Percentiles rank a stretch among this genome's conserved stretches.
Conservation (phyloP, 2,329 filamentous ascomycete species). For the Penicillium griseofulvum region DNA sequence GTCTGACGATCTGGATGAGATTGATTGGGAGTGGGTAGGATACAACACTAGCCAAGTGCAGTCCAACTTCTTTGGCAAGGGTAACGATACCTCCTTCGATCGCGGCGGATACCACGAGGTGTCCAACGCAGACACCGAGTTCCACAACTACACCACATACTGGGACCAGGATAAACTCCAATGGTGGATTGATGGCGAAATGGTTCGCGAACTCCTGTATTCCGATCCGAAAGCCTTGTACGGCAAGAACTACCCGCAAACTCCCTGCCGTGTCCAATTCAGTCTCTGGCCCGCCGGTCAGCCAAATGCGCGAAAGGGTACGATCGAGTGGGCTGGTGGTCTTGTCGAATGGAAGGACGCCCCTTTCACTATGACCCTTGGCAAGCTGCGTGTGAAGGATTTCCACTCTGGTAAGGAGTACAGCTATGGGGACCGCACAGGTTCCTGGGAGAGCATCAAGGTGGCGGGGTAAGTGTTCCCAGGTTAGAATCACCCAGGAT, state of each 20-base stretch:
- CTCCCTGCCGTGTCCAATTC: conserved; percentile 68
- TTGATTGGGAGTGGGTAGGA: conserved; percentile 64
- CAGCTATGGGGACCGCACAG: conserved; percentile 60
- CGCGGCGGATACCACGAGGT: conserved; percentile 74
- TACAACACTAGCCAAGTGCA: conserved; percentile 52
- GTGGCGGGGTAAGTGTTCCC: conserved; percentile 43
- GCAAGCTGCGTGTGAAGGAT: conserved; percentile 58
- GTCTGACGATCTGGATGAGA: conserved; percentile 80
- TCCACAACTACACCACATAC: conserved; percentile 56
- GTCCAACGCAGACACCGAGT: conserved; percentile 54
- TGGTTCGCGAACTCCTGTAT: conserved; percentile 61
- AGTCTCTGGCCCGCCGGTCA: conserved; percentile 67
- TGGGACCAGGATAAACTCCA: conserved; percentile 64
- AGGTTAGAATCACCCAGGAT: too few relatives aligned
- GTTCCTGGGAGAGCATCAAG: conserved; percentile 65
- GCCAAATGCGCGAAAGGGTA: conserved; percentile 38
- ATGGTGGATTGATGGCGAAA: conserved; percentile 64
- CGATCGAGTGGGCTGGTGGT: conserved; percentile 68
- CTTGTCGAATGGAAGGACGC: conserved; percentile 62
- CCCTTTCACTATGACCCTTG: conserved; percentile 72
- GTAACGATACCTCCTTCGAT: conserved; percentile 71
- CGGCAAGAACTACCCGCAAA: conserved; percentile 65
- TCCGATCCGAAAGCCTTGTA: conserved; percentile 48
- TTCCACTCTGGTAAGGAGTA: conserved; percentile 65
- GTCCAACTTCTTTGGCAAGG: conserved; percentile 96